Base-by-base conservation (phyloP, 1,284 basidiomycete species). In the Cutaneotrichosporon daszewskae region DNA sequence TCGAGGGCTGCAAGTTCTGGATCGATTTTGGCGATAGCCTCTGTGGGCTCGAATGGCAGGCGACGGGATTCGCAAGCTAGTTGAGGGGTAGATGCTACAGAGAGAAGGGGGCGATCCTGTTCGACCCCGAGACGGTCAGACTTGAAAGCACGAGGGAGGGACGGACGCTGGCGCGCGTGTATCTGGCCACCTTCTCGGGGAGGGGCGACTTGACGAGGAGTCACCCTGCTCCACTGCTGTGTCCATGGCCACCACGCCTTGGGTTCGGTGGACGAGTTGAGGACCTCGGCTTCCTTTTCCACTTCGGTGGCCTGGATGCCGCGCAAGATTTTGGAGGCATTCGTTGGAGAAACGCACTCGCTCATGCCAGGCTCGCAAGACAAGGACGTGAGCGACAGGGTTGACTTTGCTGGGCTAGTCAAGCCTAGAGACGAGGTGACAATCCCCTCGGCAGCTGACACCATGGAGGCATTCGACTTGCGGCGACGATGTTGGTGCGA, bases 1-100 rank as follows among this genome's bases (percentile, higher is more conserved):
- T 69, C 65, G 5, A 59, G 57, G 13, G 57, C 62, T 1, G 64
- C 63, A 4, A 69, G 49, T 14, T 51, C 55, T 0, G 63, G 63
- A 38, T 69, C 64, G n/a, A 64, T 64, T 0, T 53, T 28, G 10
- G 55, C 53, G 8, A 66, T 55, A 3, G 57, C 38, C 37, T 55
- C 46, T 4, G 43, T 35, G 1, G 60, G 57, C 29, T 60, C 56
- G 14, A 59, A 60, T 1, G 58, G 57, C n/a, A 59, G 35, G 31
- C 49, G 40, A 1, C 53, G 53, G 22, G 10, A 31, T 14, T 13
- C 25, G 18, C 3, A 37, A 19, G 2, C 22, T 19, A 7, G 35
- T 5, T 17, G n/a, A 3, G 62, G 60, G 1, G 64, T 61, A 4
- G 64, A 60, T 1, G 59, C 57, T 3, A 60, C 47, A 1, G 57